These are phyloP conservation scores for Geotrichum europaeum DNA, from an alignment of 1,139 yeast genomes.

Conservation along the genomic window DNA sequence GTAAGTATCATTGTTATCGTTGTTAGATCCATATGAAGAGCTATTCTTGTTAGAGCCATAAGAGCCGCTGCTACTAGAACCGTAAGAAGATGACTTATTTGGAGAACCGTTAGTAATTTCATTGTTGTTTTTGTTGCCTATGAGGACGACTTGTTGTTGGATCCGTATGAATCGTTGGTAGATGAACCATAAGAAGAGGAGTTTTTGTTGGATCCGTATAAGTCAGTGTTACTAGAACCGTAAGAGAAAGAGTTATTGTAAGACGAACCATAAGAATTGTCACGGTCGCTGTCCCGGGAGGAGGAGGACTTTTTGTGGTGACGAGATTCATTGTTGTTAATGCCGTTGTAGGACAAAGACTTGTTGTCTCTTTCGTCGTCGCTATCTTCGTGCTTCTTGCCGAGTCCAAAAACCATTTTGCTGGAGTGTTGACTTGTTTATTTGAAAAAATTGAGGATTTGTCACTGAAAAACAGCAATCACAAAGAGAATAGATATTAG, in stretches of 20 bases:
- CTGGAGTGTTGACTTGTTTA: neutral
- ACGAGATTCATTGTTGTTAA: neutral
- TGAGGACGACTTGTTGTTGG: constrained; percentile 5
- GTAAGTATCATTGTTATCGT: constrained; percentile 15
- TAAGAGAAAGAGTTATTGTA: constrained; percentile 25
- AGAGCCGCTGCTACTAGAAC: constrained; percentile 12
- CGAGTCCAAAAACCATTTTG: constrained; percentile 4
- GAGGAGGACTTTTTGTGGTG: neutral
- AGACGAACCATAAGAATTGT: neutral
- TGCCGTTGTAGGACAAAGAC: neutral
- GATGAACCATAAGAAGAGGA: neutral
- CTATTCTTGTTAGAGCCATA: constrained; percentile 12
- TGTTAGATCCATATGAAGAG: constrained; percentile 16
- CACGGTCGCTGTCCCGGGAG: neutral
- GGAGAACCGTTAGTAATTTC: constrained; percentile 18
- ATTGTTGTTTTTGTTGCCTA: constrained; percentile 20
- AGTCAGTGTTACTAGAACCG: constrained; percentile 21
- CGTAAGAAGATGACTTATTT: neutral
- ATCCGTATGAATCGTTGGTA: constrained; percentile 18
- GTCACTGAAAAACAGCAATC: too few relatives aligned
- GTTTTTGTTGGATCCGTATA: constrained; percentile 15
- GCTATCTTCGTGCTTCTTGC: constrained; percentile 2
- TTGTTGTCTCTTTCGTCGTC: constrained; percentile 16
- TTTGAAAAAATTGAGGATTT: neutral
- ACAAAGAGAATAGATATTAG: neutral